A percentile compares a stretch with the other conserved stretches of the same genome.
Evolutionary conservation across 1,284 basidiomycete genomes (phyloP).

Genomic region (Cryptococcus sp.): DNA sequence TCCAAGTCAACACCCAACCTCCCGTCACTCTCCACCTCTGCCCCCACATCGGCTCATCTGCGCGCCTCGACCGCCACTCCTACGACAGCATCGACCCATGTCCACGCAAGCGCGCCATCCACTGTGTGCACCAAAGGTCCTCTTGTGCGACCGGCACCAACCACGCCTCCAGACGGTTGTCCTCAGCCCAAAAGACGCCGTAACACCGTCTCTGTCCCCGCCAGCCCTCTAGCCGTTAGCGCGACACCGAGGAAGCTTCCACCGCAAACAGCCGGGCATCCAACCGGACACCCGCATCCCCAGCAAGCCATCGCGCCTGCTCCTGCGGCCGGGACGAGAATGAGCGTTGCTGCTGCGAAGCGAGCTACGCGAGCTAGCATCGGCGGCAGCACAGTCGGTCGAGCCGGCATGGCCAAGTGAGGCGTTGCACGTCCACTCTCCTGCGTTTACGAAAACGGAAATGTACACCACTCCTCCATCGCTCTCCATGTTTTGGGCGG

Average conservation of each 20-base stretch:
- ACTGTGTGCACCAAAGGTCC: constrained; percentile 28
- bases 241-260: constrained; percentile 8
- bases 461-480: not conserved
- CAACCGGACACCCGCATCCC: not conserved
- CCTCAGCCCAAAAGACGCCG: constrained; percentile 46
- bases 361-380: constrained; percentile 27
- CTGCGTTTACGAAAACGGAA: not conserved
- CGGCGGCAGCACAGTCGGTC: constrained; percentile 8
- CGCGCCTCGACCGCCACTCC: constrained; percentile 2
- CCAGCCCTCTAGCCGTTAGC: constrained; percentile 4
- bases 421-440: not conserved
- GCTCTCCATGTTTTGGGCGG: no score
- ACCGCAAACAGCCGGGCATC: not conserved
- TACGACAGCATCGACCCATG: not conserved
- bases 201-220: constrained; percentile 30
- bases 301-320: constrained; percentile 9
- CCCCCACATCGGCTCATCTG: constrained; percentile 10
- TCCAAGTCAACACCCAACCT: constrained; percentile 39
- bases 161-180: constrained; percentile 40
- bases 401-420: not conserved
- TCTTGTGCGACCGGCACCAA: constrained; percentile 36
- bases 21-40: constrained; percentile 18
- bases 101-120: not conserved
- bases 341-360: constrained; percentile 11
- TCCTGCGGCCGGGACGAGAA: constrained; percentile 10